Conservation (phyloP, 805 yeast species). For the Maudiozyma barnettii region DNA sequence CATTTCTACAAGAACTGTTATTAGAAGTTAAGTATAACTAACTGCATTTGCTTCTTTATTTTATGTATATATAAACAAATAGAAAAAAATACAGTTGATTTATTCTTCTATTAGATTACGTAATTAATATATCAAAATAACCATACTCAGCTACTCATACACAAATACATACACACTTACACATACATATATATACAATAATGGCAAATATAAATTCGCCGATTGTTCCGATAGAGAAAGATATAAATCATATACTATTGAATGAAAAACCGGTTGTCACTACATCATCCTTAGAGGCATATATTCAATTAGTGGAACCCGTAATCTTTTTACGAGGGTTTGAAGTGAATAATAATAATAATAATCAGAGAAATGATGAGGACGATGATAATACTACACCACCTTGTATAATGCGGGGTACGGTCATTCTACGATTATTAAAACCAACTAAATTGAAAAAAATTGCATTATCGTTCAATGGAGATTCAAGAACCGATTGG, state of each 20-base stretch:
- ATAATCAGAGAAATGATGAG: not conserved
- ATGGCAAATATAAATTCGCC: constrained; percentile 22
- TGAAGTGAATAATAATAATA: constrained; percentile 30
- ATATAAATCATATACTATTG: constrained; percentile 33
- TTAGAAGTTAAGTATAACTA: too few relatives aligned
- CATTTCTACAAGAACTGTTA: too few relatives aligned
- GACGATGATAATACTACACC: not conserved
- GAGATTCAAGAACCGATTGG: constrained; percentile 76
- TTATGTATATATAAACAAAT: too few relatives aligned
- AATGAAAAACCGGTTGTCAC: constrained; percentile 42
- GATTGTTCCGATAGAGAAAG: constrained; percentile 40
- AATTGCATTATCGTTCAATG: constrained; percentile 51
- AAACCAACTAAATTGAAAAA: constrained; percentile 63
- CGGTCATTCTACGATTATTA: constrained; percentile 52
- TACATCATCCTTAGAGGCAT: constrained; percentile 53
- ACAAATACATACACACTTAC: not conserved
- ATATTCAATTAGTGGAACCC: constrained; percentile 67
- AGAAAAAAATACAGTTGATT: too few relatives aligned
- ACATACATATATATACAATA: not conserved
- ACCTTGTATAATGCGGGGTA: constrained; percentile 53
- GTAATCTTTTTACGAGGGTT: constrained; percentile 75
- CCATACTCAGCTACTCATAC: not conserved
- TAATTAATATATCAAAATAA: too few relatives aligned
- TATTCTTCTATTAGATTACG: too few relatives aligned
- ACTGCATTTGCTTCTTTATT: too few relatives aligned